A percentile compares a stretch with the other conserved stretches of the same genome.
Conservation (phyloP, 1,284 basidiomycete species). For the Austropuccinia psidii region DNA sequence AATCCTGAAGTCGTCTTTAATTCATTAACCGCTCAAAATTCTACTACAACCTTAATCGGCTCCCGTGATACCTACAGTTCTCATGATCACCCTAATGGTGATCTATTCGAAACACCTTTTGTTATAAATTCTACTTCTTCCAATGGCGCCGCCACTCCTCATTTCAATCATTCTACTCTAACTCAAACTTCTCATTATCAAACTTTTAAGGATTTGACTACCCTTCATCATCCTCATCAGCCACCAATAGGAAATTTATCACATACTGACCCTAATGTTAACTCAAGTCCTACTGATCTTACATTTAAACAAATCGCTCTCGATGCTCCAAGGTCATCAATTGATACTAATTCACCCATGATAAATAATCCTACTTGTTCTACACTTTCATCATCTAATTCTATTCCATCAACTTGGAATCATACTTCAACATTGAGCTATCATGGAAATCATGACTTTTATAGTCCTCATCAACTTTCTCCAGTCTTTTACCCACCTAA, state of each 20-base stretch:
- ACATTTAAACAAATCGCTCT: background rate
- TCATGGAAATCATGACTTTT: background rate
- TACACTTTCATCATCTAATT: background rate
- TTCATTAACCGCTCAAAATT: background rate
- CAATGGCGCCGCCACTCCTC: background rate
- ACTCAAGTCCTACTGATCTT: constrained; percentile 17
- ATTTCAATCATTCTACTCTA: background rate
- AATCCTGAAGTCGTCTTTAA: background rate
- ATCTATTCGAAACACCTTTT: background rate
- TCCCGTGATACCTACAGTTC: background rate
- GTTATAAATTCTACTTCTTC: background rate
- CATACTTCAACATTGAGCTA: background rate
- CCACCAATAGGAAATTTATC: background rate
- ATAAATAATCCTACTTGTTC: background rate
- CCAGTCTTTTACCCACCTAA: constrained; percentile 9
- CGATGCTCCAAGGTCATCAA: background rate
- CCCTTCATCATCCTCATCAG: background rate
- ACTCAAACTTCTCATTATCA: constrained; percentile 11
- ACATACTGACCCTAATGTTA: background rate
- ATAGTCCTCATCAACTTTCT: background rate
- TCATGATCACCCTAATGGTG: background rate
- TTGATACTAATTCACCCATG: constrained; percentile 4
- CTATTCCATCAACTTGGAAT: background rate
- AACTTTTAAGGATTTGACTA: background rate
- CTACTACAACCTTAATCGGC: background rate